Conservation (phyloP, 805 yeast species). For the Candida boleticola region DNA sequence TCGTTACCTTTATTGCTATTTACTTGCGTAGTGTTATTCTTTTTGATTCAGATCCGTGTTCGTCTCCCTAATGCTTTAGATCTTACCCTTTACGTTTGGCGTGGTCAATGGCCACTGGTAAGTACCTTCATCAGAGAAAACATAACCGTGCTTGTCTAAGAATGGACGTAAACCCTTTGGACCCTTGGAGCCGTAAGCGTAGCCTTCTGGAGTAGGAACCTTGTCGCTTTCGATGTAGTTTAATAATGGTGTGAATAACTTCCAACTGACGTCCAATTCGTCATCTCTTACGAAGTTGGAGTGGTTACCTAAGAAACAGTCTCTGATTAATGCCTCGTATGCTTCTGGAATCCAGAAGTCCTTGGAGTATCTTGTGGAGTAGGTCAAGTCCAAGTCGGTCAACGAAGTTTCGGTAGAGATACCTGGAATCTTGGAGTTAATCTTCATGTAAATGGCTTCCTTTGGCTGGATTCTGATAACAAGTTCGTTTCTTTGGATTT, state of each 20-base stretch:
- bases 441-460: slow-evolving; percentile 90
- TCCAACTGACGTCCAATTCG: slow-evolving; percentile 93
- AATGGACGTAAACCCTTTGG: slow-evolving; percentile 65
- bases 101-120: slow-evolving; percentile 92
- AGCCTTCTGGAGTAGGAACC: slow-evolving; percentile 65
- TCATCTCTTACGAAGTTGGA: slow-evolving; percentile 98
- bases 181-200: slow-evolving; percentile 91
- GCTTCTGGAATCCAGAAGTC: slow-evolving; percentile 97
- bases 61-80: too few species aligned
- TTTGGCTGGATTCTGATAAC: slow-evolving; percentile 93
- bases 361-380: slow-evolving; percentile 69
- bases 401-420: slow-evolving; percentile 75
- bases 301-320: slow-evolving; percentile 87
- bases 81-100: slow-evolving; percentile 34
- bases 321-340: slow-evolving; percentile 92
- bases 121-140: slow-evolving; percentile 55
- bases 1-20: too few species aligned
- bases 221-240: slow-evolving; percentile 70
- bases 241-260: slow-evolving; percentile 86
- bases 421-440: slow-evolving; percentile 94
- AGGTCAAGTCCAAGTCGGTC: slow-evolving; percentile 89
- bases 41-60: too few species aligned
- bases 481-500: slow-evolving; percentile 86
- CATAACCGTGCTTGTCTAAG: slow-evolving; percentile 69
- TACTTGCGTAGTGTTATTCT: too few species aligned